Evolutionary conservation across 495 filamentous ascomycete species (phyloP), one percentile per base, ranked within the genome.

Genomic region (Talaromyces borbonicus): DNA sequence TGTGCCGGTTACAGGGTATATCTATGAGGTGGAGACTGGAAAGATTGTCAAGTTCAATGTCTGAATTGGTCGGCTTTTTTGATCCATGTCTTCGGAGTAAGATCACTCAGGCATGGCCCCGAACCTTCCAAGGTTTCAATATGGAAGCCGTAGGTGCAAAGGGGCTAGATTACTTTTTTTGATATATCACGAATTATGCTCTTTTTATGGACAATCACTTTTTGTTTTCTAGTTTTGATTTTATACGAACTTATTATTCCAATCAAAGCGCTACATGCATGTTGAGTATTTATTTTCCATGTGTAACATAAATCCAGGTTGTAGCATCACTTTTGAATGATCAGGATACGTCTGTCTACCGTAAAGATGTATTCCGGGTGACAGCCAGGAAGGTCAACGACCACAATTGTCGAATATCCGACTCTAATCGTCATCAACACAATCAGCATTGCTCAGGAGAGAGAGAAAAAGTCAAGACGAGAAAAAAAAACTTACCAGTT

Each of bases 1-100:
- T 43, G 67, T 83, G 6, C 65, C 56, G 2, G 67, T 90, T 33
- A 84, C 74, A 9, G 86, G 87, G 1, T 90, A 83, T 79, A 55
- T 90, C 4, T 90, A 89, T 69, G 80, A 90, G 54, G 82, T 88
- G 46, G 77, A 85, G 67, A 87, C 75, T 4, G 85, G 87, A 1
- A 83, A 74, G 65, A 79, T 82, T 25, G 74, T 67, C 49, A 73
- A 71, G 35, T 69, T 87, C 51, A 52, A 48, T 46, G 55, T 56
- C 18, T 75, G 30, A 50, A 26, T 46, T 15, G 18, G 14, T 25
- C 32, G n/a, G 0, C 24, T 37, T 18, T 37, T n/a, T 42, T 42
- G 19, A 29, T 30, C n/a, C n/a, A n/a, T n/a, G n/a, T n/a, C n/a
- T n/a, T n/a, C n/a, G n/a, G n/a, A n/a, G n/a, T n/a, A n/a, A n/a